Evolutionary conservation across 1,284 basidiomycete species (phyloP).

Genomic region (Boletus hoseneyae): DNA sequence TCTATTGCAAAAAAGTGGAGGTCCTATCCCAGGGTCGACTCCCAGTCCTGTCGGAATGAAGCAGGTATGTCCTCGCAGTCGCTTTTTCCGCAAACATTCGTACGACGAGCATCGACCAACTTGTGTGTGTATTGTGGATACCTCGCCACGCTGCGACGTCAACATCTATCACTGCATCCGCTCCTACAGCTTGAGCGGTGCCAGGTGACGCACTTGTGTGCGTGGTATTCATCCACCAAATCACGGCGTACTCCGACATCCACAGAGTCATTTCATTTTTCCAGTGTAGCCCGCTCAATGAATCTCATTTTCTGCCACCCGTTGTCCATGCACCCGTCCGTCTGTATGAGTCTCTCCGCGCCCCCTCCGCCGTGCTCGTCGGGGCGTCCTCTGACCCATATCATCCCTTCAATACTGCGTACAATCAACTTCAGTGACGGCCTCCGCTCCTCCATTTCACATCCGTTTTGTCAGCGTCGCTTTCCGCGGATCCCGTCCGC

Average conservation of each 20-base stretch:
- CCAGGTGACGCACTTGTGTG: slow-evolving; percentile 14
- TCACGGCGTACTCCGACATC: slow-evolving; percentile 26
- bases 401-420: slow-evolving; percentile 7
- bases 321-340: slow-evolving; percentile 22
- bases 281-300: slow-evolving; percentile 25
- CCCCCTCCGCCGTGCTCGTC: slow-evolving; percentile 21
- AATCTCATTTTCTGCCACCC: slow-evolving; percentile 32
- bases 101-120: no score
- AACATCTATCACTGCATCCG: slow-evolving; percentile 9
- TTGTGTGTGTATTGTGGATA: no score
- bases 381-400: slow-evolving; percentile 11
- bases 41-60: no score
- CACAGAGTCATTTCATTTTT: slow-evolving; percentile 30
- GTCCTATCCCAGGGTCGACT: slow-evolving; percentile 36
- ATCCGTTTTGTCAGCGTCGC: background rate
- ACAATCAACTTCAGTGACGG: slow-evolving; percentile 3
- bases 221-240: slow-evolving; percentile 24
- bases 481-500: background rate
- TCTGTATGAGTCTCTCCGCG: slow-evolving; percentile 12
- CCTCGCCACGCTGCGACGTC: slow-evolving; percentile 10
- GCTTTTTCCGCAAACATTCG: no score
- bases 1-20: slow-evolving; percentile 30
- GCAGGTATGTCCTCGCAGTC: no score
- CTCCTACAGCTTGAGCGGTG: slow-evolving; percentile 9
- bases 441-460: background rate